Base-by-base conservation (phyloP, 139 green algal species). In the Protoeuglena noctilucae region DNA sequence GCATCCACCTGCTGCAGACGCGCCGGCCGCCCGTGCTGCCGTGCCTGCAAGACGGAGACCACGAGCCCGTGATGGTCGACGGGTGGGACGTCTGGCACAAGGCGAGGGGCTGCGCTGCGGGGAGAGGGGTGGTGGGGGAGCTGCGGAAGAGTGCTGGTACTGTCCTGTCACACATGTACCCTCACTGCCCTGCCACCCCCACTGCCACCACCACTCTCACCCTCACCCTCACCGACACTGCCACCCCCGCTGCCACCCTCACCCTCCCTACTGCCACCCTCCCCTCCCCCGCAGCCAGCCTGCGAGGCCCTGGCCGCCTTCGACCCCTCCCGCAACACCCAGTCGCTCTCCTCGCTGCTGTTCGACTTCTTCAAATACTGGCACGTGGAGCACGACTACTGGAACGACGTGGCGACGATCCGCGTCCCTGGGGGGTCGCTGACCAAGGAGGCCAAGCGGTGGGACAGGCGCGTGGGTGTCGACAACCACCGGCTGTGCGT, bases 401-500 rank as follows among this genome's bases (percentile, higher is more conserved):
- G 69, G 30, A 60, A 64, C 28, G 50, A 49, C 9, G 87, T 95
- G 28, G 57, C 94, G 51, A 81, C 60, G 51, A 61, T 95, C 2
- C 72, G 85, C 45, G 62, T 54, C 0, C 34, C 34, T 7, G 79
- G 80, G n/a, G 61, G 59, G 9, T 61, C 60, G 40, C 31, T 91
- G 26, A 72, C 69, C 34, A 95, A 95, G 72, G 61, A 60, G 40
- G 18, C 7, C 9, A 43, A 43, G 12, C 9, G 21, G 12, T 23
- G 55, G 12, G 31, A 14, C 5, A 55, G 17, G n/a, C 83, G 79
- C 22, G 65, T 93, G 19, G 85, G 85, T 55, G 83, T 66, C 41
- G 87, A 95, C 64, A 73, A 83, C 3, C 87, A 96, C 73, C 67
- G 95, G 34, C 69, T 94, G 46, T 82, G 80, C 68, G 80, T 86